Percentiles rank a stretch among this genome's conserved stretches.
phyloP scores from a whole-genome alignment of 2,329 filamentous ascomycete species.

The Dactylellina haptotyla region DNA sequence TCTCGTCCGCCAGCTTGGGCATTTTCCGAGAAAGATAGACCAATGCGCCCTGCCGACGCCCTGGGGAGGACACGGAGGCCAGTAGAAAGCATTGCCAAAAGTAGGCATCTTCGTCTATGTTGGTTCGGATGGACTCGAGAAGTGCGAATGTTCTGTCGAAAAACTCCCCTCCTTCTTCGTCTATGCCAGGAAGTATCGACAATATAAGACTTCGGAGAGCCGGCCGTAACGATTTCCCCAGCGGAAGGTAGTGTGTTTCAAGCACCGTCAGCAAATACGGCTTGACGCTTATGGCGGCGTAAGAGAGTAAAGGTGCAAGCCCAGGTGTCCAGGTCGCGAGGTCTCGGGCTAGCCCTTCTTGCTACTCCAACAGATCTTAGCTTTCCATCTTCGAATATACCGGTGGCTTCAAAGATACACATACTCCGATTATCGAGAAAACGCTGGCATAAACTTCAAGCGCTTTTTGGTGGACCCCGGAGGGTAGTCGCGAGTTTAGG shows the following conservation, averaged over 20 bases:
- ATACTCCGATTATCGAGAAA: constrained; percentile 82
- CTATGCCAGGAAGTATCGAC: constrained; percentile 86
- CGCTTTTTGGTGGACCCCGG: constrained; percentile 96
- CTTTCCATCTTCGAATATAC: constrained; percentile 55
- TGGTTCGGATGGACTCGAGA: constrained; percentile 74
- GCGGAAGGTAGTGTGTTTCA: constrained; percentile 78
- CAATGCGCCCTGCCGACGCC: constrained; percentile 83
- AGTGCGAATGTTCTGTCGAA: constrained; percentile 87
- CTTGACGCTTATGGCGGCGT: constrained; percentile 90
- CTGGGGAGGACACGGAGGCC: constrained; percentile 88
- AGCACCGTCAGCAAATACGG: constrained; percentile 85
- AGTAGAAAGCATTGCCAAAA: constrained; percentile 99
- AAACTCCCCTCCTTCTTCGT: constrained; percentile 96
- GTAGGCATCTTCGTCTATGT: constrained; percentile 71
- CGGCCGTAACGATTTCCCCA: constrained; percentile 78
- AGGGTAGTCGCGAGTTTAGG: constrained; percentile 89
- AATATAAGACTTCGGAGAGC: constrained; percentile 90
- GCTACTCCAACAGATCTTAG: constrained; percentile 60
- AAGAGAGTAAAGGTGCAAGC: constrained; percentile 86
- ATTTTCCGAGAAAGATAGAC: constrained; percentile 84
- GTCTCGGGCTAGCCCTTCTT: constrained; percentile 80
- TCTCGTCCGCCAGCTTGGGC: constrained; percentile 71
- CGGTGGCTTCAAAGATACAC: constrained; percentile 54
- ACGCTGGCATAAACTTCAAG: constrained; percentile 92
- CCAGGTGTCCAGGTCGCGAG: constrained; percentile 89